Percentiles rank a stretch among this genome's conserved stretches.
Conservation (phyloP, 441 rosid species). For the Bruguiera hainesii region DNA sequence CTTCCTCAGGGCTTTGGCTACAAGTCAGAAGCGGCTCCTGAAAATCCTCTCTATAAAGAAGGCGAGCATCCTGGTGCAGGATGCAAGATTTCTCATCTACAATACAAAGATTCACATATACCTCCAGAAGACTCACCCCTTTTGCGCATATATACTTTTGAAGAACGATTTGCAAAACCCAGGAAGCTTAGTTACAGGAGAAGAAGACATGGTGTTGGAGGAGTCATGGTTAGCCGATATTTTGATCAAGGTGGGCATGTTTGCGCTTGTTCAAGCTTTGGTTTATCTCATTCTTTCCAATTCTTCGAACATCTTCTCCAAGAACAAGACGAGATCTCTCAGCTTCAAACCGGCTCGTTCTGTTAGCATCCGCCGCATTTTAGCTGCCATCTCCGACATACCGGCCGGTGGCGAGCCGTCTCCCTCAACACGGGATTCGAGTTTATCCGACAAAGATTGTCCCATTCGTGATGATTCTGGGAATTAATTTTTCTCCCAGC, state of each 20-base stretch:
- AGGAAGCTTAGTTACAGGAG: too few species aligned
- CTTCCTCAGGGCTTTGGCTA: constrained; percentile 12
- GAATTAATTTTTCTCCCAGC: neutral
- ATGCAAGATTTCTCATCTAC: too few species aligned
- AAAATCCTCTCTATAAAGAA: neutral
- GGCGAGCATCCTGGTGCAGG: too few species aligned
- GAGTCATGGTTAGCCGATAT: constrained; percentile 19
- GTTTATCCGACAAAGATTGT: constrained; percentile 6
- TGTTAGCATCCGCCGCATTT: constrained; percentile 32
- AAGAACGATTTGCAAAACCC: too few species aligned
- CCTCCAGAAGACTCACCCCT: too few species aligned
- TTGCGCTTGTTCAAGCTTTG: constrained; percentile 37
- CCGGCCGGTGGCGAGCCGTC: constrained; percentile 33
- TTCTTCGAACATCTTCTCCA: constrained; percentile 39
- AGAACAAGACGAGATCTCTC: constrained; percentile 29
- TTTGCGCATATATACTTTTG: too few species aligned
- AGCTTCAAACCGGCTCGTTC: constrained; percentile 42
- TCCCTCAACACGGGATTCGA: constrained; percentile 18
- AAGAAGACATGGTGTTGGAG: too few species aligned
- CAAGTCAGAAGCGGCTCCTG: constrained; percentile 12
- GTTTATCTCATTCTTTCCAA: constrained; percentile 38
- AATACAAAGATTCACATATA: too few species aligned
- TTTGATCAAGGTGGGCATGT: constrained; percentile 28
- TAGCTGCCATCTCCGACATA: constrained; percentile 35
- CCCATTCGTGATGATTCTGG: constrained; percentile 10